phyloP scores from a whole-genome alignment of 495 filamentous ascomycete species.

The Podospora fimiseda region DNA sequence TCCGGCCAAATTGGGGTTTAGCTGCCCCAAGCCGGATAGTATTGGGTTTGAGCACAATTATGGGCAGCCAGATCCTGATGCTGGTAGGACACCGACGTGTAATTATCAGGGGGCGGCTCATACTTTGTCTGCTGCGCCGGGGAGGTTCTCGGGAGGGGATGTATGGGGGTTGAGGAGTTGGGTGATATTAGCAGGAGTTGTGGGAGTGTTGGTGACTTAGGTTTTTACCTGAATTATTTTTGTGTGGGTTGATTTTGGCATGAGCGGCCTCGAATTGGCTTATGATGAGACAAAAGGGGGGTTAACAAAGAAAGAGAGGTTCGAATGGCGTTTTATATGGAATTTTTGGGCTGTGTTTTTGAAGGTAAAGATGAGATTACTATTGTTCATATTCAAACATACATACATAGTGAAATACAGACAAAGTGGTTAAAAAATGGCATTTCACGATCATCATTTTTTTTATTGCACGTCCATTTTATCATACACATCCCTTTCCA shows the following conservation, averaged over 20 bases:
- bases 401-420: no score
- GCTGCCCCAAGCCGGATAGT: slow-evolving; percentile 56
- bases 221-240: no score
- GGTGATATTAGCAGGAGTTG: slow-evolving; percentile 10
- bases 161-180: slow-evolving; percentile 11
- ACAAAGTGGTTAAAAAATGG: no score
- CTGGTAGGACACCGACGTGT: slow-evolving; percentile 30
- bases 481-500: not conserved
- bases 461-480: not conserved
- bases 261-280: no score
- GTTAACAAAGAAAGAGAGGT: no score
- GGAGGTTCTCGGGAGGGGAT: not conserved
- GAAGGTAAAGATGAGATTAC: no score
- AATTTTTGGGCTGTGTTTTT: no score
- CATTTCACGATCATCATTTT: no score
- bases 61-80: slow-evolving; percentile 34
- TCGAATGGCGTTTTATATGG: no score
- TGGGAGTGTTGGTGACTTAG: no score
- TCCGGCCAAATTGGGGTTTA: slow-evolving; percentile 70
- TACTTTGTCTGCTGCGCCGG: slow-evolving; percentile 18
- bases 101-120: slow-evolving; percentile 44
- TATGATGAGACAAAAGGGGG: no score
- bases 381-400: no score
- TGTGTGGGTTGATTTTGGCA: slow-evolving; percentile 11
- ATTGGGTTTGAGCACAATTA: slow-evolving; percentile 61